These are phyloP conservation scores for Colletotrichum sp. DNA, from an alignment of 2,329 filamentous ascomycete genomes.

Conservation along the genomic window DNA sequence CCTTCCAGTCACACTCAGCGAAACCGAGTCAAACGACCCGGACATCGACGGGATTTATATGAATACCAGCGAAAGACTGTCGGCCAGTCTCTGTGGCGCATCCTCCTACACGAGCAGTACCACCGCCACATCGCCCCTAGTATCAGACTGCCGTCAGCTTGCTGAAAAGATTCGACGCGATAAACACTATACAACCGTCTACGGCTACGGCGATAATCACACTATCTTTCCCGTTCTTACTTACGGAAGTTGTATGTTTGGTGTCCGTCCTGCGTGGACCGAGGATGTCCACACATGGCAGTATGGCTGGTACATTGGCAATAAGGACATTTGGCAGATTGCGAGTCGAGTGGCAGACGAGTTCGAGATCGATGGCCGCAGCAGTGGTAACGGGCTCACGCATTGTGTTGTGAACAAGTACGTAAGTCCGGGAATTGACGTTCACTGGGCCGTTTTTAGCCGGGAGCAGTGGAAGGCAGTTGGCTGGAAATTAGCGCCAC, in stretches of 20 bases:
- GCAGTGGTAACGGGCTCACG: neutral
- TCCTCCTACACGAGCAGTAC: neutral
- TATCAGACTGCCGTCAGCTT: neutral
- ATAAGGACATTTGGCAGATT: neutral
- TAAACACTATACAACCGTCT: neutral
- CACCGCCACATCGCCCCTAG: neutral
- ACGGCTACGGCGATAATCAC: neutral
- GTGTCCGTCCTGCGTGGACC: neutral
- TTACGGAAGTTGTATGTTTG: neutral
- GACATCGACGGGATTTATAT: neutral
- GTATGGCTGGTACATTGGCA: neutral
- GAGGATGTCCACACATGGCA: neutral
- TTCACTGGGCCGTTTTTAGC: conserved; percentile 1
- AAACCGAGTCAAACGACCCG: neutral
- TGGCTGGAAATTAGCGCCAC: neutral
- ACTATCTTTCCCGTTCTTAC: neutral
- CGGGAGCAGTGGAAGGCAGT: neutral
- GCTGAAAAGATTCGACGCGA: neutral
- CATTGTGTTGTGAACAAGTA: neutral
- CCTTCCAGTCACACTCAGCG: neutral
- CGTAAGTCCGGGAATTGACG: neutral
- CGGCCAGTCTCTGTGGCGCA: neutral
- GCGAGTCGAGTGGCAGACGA: neutral
- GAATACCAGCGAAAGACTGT: neutral
- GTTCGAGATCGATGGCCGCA: neutral